Percentiles rank a stretch among this genome's conserved stretches.
Evolutionary conservation across 139 green algal species (phyloP).

Genomic region (Picochlorum costavermella): DNA sequence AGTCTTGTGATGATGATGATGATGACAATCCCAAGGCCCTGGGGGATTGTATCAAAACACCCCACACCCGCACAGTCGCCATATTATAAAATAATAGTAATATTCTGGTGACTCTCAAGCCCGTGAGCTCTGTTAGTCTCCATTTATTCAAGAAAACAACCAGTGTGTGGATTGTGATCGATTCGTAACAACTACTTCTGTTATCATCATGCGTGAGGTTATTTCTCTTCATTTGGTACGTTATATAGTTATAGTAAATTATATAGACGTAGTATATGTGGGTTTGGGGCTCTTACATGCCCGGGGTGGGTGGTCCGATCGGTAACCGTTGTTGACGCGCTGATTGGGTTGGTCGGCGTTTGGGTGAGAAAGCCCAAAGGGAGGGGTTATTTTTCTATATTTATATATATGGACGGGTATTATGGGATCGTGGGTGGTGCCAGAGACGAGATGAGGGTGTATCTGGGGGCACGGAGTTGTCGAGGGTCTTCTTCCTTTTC

Average conservation of each 20-base stretch:
- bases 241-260: neutral
- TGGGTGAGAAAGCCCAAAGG: no score
- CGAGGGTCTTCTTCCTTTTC: no score
- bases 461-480: no score
- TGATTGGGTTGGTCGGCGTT: no score
- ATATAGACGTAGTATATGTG: neutral
- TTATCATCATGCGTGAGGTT: conserved; percentile 79
- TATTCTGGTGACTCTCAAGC: conserved; percentile 21
- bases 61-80: no score
- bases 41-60: no score
- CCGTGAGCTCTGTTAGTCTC: conserved; percentile 27
- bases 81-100: neutral
- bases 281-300: neutral
- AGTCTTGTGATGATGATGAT: no score
- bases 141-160: neutral
- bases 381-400: no score
- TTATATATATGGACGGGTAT: no score
- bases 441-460: no score
- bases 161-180: neutral
- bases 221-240: conserved; percentile 93
- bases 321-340: neutral
- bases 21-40: no score
- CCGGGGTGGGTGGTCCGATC: neutral
- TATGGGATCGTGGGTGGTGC: no score
- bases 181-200: neutral